Percentiles rank a stretch among this genome's conserved stretches.
These are phyloP conservation scores for Alternaria atra DNA, from an alignment of 2,329 filamentous ascomycete genomes.

Conservation along the genomic window DNA sequence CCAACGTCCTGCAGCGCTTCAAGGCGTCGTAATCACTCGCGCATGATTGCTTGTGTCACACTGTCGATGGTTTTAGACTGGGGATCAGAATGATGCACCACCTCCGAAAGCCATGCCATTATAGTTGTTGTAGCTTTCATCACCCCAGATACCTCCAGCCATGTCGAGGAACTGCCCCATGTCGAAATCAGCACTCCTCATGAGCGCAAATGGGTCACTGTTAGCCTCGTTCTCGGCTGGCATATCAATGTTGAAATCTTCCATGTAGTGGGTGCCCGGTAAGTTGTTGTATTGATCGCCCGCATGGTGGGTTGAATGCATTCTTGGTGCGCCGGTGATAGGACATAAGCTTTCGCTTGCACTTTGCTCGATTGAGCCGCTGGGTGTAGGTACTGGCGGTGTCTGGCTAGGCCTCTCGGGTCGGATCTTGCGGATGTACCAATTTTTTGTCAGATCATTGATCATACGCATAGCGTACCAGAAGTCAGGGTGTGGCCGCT, in stretches of 20 bases:
- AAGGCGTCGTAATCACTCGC: background rate
- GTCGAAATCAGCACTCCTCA: conserved; percentile 41
- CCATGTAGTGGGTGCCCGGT: conserved; percentile 7
- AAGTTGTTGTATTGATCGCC: background rate
- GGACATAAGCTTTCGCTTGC: conserved; percentile 16
- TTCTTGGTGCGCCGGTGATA: conserved; percentile 11
- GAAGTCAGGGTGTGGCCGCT: conserved; percentile 40
- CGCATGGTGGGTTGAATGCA: conserved; percentile 1
- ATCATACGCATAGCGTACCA: conserved; percentile 44
- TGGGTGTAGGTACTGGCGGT: conserved; percentile 3
- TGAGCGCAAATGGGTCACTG: conserved; percentile 32
- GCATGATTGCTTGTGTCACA: background rate
- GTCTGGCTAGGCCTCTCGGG: conserved; percentile 5
- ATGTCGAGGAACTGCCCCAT: conserved; percentile 48
- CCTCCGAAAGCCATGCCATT: conserved; percentile 39
- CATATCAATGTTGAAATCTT: conserved; percentile 6
- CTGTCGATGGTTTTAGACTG: background rate
- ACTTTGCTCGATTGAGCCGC: conserved; percentile 15
- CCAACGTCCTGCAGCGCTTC: background rate
- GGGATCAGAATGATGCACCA: background rate
- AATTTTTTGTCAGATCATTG: conserved; percentile 38
- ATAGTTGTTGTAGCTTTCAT: conserved; percentile 27
- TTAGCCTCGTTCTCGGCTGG: conserved; percentile 3
- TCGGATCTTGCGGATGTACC: conserved; percentile 42
- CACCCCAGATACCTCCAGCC: conserved; percentile 39